Evolutionary conservation across 139 green algal species (phyloP), one percentile per base, ranked within the genome.

Genomic region (Coelastrella sp.): DNA sequence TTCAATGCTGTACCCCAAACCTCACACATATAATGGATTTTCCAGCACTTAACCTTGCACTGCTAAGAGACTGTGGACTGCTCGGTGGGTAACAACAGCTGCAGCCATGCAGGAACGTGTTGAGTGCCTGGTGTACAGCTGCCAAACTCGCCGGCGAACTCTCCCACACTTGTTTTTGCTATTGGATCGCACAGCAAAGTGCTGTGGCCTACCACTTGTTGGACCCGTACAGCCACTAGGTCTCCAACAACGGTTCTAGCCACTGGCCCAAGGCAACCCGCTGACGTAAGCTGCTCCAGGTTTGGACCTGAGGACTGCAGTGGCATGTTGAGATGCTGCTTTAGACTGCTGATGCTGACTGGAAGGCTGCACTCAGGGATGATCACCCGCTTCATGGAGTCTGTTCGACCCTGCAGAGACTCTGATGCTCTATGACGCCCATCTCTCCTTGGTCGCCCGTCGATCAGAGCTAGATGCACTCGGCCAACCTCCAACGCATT

Each of bases 401-500:
- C 94, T 6, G 94, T 96, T 20, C 94, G 87, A 24, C 96, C 96
- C 0, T 93, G 96, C 59, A 96, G 85, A 22, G 81, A 57, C 78
- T 65, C 35, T 22, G 10, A 17, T 58, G 27, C 25, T 17, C 24
- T 81, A 8, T 63, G 22, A 27, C 49, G 56, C 9, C 78, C 90
- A 8, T 84, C 87, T 6, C 87, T 88, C 17, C 91, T 90, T 1
- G 95, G 93, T 10, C 82, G 68, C 0, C 96, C 96, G 84, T 98
- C 95, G 7, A 98, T 90, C 63, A 98, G 93, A 25, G 94, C 94
- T 78, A 95, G 83, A 72, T 97, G 95, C 0, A 70, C 8, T 17
- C 87, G 65, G 17, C 95, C 96, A 17, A 96, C 79, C 68, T 98
- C 93, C 7, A 74, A 76, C 24, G 35, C 11, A 25, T 82, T 92